A percentile compares a stretch with the other conserved stretches of the same genome.
Evolutionary conservation across 164 flowering plant genomes (phyloP).

Genomic region (Platanus orientalis): DNA sequence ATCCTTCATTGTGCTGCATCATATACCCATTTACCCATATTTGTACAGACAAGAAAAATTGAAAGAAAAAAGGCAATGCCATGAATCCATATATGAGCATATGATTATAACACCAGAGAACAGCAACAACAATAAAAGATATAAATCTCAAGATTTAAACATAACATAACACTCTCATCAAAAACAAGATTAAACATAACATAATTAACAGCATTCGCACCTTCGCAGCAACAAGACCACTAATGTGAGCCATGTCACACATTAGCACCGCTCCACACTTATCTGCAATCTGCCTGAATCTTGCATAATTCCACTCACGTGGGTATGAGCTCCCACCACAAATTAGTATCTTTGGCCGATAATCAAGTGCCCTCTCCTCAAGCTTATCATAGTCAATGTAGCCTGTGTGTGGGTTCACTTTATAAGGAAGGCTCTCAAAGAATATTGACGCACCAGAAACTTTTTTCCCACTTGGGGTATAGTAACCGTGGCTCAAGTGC

Average conservation of each 20-base stretch:
- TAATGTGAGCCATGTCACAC: constrained; percentile 92
- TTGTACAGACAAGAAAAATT: no score
- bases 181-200: no score
- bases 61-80: no score
- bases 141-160: background rate
- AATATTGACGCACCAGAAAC: constrained; percentile 81
- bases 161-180: no score
- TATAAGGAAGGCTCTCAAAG: constrained; percentile 75
- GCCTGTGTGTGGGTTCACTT: constrained; percentile 71
- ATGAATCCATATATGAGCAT: background rate
- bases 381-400: constrained; percentile 76
- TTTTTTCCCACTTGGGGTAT: constrained; percentile 66
- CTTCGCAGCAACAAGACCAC: constrained; percentile 83
- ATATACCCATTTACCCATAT: no score
- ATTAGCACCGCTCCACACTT: constrained; percentile 65
- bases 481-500: constrained; percentile 85
- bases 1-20: no score
- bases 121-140: background rate
- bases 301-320: constrained; percentile 74
- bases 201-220: constrained; percentile 22
- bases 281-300: constrained; percentile 78
- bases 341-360: constrained; percentile 73
- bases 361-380: constrained; percentile 79
- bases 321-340: constrained; percentile 93
- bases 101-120: background rate